These are phyloP conservation scores for Botrytis cinerea DNA, from an alignment of 2,329 filamentous ascomycete species.

Conservation along the genomic window DNA sequence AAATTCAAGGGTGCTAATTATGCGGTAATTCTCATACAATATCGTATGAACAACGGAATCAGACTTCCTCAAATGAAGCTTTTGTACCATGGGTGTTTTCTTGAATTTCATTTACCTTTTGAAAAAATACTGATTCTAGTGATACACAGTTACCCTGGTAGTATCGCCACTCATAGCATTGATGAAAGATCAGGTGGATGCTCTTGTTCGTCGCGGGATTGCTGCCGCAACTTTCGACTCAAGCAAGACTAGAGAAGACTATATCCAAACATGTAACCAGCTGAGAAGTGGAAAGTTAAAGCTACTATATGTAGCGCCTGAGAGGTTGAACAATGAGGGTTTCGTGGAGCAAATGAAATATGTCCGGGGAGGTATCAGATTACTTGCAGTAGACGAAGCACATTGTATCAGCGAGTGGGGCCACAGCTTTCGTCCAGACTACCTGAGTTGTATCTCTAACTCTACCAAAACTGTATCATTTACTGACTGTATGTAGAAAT, in stretches of 20 bases:
- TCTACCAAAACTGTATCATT: not conserved
- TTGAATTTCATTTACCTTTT: not conserved
- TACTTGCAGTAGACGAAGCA: constrained; percentile 60
- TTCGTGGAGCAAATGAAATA: constrained; percentile 58
- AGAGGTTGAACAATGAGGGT: constrained; percentile 61
- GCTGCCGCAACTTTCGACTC: constrained; percentile 58
- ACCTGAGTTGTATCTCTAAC: constrained; percentile 45
- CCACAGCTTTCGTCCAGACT: constrained; percentile 53
- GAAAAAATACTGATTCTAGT: not conserved
- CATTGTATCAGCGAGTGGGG: constrained; percentile 62
- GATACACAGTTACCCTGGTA: constrained; percentile 50
- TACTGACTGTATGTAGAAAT: constrained; percentile 42
- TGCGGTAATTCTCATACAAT: not conserved
- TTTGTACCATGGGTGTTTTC: not conserved
- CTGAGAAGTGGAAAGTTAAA: constrained; percentile 51
- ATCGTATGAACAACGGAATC: not conserved
- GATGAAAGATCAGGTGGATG: constrained; percentile 64
- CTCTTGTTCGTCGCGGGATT: constrained; percentile 51
- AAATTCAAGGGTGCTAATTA: not conserved
- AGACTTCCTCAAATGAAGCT: not conserved
- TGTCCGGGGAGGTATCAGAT: constrained; percentile 55
- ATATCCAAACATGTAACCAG: constrained; percentile 48
- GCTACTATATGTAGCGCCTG: constrained; percentile 60
- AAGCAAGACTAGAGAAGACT: constrained; percentile 49
- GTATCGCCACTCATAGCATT: constrained; percentile 58